Evolutionary conservation across 257 asterid species (phyloP).

Genomic region (Misopates orontium): DNA sequence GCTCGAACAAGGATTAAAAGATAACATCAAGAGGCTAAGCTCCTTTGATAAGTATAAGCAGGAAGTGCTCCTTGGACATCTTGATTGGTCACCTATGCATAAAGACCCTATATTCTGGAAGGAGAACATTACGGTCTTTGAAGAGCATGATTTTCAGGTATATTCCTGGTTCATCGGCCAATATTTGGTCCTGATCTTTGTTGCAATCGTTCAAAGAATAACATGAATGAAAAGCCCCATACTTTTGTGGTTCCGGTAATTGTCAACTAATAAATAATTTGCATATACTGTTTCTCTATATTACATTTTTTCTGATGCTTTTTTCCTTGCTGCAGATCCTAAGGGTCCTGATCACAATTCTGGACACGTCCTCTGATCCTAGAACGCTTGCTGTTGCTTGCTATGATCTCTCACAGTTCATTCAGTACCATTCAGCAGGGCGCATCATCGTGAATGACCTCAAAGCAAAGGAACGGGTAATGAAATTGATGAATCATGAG

Average conservation of each 20-base stretch:
- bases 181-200: neutral
- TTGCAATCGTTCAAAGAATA: neutral
- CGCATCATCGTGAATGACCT: constrained; percentile 81
- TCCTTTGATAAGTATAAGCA: constrained; percentile 83
- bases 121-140: constrained; percentile 65
- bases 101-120: constrained; percentile 84
- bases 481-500: constrained; percentile 93
- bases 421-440: constrained; percentile 90
- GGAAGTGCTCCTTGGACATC: constrained; percentile 89
- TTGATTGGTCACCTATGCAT: constrained; percentile 96
- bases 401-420: constrained; percentile 89
- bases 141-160: constrained; percentile 92
- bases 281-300: no score
- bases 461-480: constrained; percentile 92
- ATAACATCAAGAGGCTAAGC: constrained; percentile 72
- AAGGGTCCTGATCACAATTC: constrained; percentile 75
- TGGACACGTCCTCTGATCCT: constrained; percentile 83
- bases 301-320: constrained; percentile 17
- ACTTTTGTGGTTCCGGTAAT: neutral
- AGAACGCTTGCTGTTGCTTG: constrained; percentile 92
- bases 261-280: no score
- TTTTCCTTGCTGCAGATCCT: constrained; percentile 52
- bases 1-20: constrained; percentile 73
- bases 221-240: no score
- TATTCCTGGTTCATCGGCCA: neutral